These are phyloP conservation scores for Sclerotinia borealis DNA, from an alignment of 2,329 filamentous ascomycete species.

Conservation along the genomic window DNA sequence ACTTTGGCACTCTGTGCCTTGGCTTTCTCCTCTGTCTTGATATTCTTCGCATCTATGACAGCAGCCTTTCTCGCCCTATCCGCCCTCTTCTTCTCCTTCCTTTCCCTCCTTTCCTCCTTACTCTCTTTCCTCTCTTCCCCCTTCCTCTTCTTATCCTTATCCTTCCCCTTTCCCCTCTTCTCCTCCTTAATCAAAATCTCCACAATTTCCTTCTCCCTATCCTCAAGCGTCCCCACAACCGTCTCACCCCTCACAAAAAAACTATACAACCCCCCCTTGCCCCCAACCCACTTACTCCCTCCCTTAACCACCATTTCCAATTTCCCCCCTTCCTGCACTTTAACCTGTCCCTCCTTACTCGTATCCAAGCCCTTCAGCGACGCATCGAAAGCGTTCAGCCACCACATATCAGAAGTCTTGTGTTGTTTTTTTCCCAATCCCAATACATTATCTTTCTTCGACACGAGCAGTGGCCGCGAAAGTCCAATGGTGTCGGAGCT, in stretches of 20 bases:
- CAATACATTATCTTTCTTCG: slow-evolving; percentile 72
- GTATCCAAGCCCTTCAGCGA: slow-evolving; percentile 76
- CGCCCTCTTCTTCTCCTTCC: slow-evolving; percentile 36
- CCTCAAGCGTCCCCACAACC: slow-evolving; percentile 61
- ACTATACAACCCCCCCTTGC: slow-evolving; percentile 58
- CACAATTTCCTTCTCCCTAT: slow-evolving; percentile 16
- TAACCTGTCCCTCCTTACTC: slow-evolving; percentile 47
- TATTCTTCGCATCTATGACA: slow-evolving; percentile 1
- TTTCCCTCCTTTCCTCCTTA: slow-evolving; percentile 33
- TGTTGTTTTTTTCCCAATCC: slow-evolving; percentile 75
- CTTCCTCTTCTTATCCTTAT: slow-evolving; percentile 30
- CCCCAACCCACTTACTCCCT: slow-evolving; percentile 51
- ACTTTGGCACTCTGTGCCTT: neutral
- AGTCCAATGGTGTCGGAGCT: slow-evolving; percentile 68
- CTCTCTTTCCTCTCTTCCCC: slow-evolving; percentile 26
- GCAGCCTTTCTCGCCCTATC: slow-evolving; percentile 18
- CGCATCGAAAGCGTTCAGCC: slow-evolving; percentile 90
- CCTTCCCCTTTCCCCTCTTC: slow-evolving; percentile 30
- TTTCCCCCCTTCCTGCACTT: slow-evolving; percentile 49
- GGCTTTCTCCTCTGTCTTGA: neutral
- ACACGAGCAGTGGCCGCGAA: slow-evolving; percentile 73
- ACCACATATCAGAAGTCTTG: slow-evolving; percentile 77
- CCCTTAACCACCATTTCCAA: slow-evolving; percentile 52
- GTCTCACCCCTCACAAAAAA: slow-evolving; percentile 79
- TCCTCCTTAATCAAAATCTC: slow-evolving; percentile 17